Evolutionary conservation across 2,329 filamentous ascomycete genomes (phyloP).

Genomic region (Aspergillus tamarii): DNA sequence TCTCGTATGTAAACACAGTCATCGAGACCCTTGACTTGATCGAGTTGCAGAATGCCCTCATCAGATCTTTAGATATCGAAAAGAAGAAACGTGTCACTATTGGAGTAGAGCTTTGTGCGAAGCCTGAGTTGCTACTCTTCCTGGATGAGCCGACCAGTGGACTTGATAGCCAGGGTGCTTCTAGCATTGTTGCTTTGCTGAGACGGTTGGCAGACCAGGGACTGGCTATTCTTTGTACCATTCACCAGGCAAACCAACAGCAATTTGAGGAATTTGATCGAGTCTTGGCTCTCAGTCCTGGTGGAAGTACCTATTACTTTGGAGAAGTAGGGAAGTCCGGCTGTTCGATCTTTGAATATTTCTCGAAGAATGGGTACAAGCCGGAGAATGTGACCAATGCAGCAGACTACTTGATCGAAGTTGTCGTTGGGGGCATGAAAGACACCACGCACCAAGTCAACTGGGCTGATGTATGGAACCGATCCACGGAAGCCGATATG

Average conservation of each 20-base stretch:
- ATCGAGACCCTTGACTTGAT: constrained; percentile 63
- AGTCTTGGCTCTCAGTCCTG: constrained; percentile 67
- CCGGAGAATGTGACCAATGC: constrained; percentile 65
- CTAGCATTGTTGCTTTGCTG: constrained; percentile 64
- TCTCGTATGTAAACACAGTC: constrained; percentile 64
- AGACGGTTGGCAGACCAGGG: constrained; percentile 65
- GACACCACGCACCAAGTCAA: constrained; percentile 56
- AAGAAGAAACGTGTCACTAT: constrained; percentile 70
- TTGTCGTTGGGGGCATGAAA: constrained; percentile 58
- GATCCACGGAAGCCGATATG: constrained; percentile 59
- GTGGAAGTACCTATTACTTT: constrained; percentile 70
- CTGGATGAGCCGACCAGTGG: constrained; percentile 69
- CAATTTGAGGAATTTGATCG: constrained; percentile 69
- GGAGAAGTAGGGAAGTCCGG: constrained; percentile 67
- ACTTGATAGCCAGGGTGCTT: constrained; percentile 67
- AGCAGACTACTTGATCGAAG: constrained; percentile 64
- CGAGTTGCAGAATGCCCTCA: constrained; percentile 64
- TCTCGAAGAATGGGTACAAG: constrained; percentile 60
- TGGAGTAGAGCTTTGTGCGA: constrained; percentile 68
- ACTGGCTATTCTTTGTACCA: constrained; percentile 69
- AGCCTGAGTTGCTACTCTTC: constrained; percentile 67
- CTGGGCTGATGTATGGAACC: constrained; percentile 71
- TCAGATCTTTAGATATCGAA: constrained; percentile 64
- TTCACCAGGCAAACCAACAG: constrained; percentile 68
- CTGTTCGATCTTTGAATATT: constrained; percentile 65